phyloP scores from a whole-genome alignment of 768 basidiomycete genomes.

The Coprinellus micaceus region DNA sequence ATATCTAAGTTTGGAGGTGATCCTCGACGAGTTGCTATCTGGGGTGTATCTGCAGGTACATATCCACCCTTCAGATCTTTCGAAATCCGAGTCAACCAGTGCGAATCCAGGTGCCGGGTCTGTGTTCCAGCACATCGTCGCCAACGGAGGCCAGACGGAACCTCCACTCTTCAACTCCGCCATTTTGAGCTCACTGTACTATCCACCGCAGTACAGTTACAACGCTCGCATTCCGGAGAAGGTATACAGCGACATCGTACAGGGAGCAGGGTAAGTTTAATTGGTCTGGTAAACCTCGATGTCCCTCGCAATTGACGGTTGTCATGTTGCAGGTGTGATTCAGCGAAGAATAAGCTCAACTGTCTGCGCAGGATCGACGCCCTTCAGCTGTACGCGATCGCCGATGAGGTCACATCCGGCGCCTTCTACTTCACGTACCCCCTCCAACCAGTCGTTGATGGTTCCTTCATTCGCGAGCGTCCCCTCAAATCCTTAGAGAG shows the following conservation, averaged over 20 bases:
- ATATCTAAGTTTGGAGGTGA: constrained; percentile 39
- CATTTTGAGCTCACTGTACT: constrained; percentile 41
- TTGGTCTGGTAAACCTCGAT: not conserved
- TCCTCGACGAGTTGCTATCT: constrained; percentile 37
- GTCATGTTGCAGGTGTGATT: constrained; percentile 28
- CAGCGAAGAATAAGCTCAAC: constrained; percentile 27
- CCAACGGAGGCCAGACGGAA: constrained; percentile 41
- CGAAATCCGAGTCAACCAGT: not conserved
- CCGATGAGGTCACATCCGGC: constrained; percentile 24
- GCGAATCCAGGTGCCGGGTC: constrained; percentile 43
- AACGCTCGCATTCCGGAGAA: constrained; percentile 38
- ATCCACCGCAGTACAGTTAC: constrained; percentile 44
- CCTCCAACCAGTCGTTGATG: constrained; percentile 48
- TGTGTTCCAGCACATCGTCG: constrained; percentile 46
- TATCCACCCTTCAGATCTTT: not conserved
- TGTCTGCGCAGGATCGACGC: constrained; percentile 38
- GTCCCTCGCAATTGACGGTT: not conserved
- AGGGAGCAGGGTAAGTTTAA: not conserved
- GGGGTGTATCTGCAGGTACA: constrained; percentile 37
- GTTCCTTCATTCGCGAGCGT: constrained; percentile 40
- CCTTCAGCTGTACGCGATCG: constrained; percentile 28
- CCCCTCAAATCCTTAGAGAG: constrained; percentile 34
- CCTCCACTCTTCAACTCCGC: constrained; percentile 42
- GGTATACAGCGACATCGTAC: not conserved
- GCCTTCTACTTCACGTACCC: constrained; percentile 38